Base-by-base conservation (phyloP, 768 basidiomycete genomes). In the Mycena galopus region DNA sequence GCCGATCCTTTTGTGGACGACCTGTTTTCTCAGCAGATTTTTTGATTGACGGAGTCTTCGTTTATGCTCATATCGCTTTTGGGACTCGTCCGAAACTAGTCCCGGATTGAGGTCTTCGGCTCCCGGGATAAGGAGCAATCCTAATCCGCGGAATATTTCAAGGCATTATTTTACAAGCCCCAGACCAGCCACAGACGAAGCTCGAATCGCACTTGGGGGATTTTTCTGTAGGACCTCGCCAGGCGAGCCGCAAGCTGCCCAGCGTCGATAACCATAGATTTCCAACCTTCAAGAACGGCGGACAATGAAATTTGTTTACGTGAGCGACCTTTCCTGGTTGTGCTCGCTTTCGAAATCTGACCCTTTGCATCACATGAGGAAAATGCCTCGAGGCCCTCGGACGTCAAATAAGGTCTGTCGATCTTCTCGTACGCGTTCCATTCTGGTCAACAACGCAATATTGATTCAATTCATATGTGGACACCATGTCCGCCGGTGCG, bases 1-100 rank as follows among this genome's bases (percentile, higher is more conserved):
- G 39, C 12, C 12, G 39, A 37, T 37, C 42, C 14, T 37, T 14
- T 60, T 25, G 25, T 60, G 58, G 58, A 58, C 23, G 37, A 7
- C 25, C 9, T 23, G 55, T 32, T 57, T 55, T 57, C 55, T n/a
- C 55, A 57, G 55, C 55, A 57, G 55, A 57, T 57, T 57, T 57
- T n/a, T 7, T 7, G 5, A 9, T 33, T n/a, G 21, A 57, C 16
- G 30, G 0, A 11, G 29, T 19, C 7, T 11, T 6, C 16, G 9
- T 29, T 11, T 30, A n/a, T n/a, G n/a, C n/a, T 16, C 16, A 23
- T 50, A 2, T 53, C 53, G 27, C 16, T 55, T 55, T 55, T 55
- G 53, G 21, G 27, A 55, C 27, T 29, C 11, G 53, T 19, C 23
- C 25, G 23, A 51, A 51, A 14, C 23, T 27, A 51, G n/a, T 51